phyloP scores from a whole-genome alignment of 2,329 filamentous ascomycete species.

The Ceratocystiopsis minuta region DNA sequence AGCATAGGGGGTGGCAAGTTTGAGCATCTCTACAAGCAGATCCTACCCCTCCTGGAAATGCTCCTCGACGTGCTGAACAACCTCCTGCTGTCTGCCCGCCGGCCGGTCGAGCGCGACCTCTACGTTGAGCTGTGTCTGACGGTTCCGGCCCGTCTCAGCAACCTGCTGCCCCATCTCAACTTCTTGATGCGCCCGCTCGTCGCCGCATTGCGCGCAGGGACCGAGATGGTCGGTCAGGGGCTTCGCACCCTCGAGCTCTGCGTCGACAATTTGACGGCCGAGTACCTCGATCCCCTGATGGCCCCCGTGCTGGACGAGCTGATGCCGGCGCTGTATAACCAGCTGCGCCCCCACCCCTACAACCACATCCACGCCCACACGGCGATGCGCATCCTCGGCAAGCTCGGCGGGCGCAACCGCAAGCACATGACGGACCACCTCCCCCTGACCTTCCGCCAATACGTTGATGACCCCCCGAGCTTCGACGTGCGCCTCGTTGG shows the following conservation, averaged over 20 bases:
- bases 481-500: constrained; percentile 82
- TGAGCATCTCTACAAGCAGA: constrained; percentile 95
- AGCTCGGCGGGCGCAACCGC: constrained; percentile 84
- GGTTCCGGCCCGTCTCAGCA: constrained; percentile 83
- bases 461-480: constrained; percentile 71
- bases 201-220: constrained; percentile 80
- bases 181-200: constrained; percentile 95
- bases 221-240: constrained; percentile 86
- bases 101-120: constrained; percentile 77
- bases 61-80: constrained; percentile 94
- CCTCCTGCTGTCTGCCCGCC: constrained; percentile 73
- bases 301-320: constrained; percentile 95
- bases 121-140: constrained; percentile 96
- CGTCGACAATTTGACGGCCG: constrained; percentile 92
- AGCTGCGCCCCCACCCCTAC: constrained; percentile 82
- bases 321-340: constrained; percentile 94
- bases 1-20: constrained; percentile 96
- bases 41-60: constrained; percentile 91
- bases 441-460: constrained; percentile 65
- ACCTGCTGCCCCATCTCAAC: constrained; percentile 83
- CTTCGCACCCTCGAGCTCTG: constrained; percentile 87
- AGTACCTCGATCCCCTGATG: constrained; percentile 98
- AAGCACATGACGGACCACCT: constrained; percentile 88
- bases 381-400: constrained; percentile 91
- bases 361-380: constrained; percentile 97